Conservation (phyloP, 2,329 filamentous ascomycete species). For the Teratosphaeria viscida region DNA sequence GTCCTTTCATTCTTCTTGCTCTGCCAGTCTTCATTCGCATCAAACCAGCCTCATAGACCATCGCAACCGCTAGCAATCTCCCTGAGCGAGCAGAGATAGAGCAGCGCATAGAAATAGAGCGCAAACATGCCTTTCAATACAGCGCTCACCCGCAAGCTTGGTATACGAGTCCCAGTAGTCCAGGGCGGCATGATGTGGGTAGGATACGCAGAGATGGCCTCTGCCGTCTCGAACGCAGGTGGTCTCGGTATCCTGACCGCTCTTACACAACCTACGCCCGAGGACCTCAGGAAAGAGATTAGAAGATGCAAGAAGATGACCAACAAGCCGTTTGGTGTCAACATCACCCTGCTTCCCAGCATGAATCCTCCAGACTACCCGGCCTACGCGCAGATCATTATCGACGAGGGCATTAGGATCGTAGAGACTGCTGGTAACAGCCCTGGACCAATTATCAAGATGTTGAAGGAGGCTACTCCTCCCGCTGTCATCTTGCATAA, state of each 20-base stretch:
- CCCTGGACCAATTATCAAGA: constrained; percentile 79
- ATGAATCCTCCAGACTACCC: constrained; percentile 84
- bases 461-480: constrained; percentile 66
- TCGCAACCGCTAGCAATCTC: not conserved
- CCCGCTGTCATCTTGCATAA: constrained; percentile 77
- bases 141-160: constrained; percentile 50
- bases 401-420: constrained; percentile 83
- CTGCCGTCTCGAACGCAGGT: constrained; percentile 70
- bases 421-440: constrained; percentile 90
- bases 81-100: not conserved
- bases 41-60: not conserved
- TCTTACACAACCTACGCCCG: constrained; percentile 84
- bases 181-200: constrained; percentile 85
- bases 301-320: constrained; percentile 73
- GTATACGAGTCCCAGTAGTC: constrained; percentile 61
- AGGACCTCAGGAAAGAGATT: constrained; percentile 89
- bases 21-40: not conserved
- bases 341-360: constrained; percentile 85
- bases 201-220: constrained; percentile 66
- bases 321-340: constrained; percentile 75
- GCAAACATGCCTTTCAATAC: constrained; percentile 53
- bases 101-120: not conserved
- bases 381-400: constrained; percentile 82
- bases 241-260: constrained; percentile 75
- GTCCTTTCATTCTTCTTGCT: not conserved